Conservation (phyloP, 768 basidiomycete species). For the Multifurca ochricompacta region DNA sequence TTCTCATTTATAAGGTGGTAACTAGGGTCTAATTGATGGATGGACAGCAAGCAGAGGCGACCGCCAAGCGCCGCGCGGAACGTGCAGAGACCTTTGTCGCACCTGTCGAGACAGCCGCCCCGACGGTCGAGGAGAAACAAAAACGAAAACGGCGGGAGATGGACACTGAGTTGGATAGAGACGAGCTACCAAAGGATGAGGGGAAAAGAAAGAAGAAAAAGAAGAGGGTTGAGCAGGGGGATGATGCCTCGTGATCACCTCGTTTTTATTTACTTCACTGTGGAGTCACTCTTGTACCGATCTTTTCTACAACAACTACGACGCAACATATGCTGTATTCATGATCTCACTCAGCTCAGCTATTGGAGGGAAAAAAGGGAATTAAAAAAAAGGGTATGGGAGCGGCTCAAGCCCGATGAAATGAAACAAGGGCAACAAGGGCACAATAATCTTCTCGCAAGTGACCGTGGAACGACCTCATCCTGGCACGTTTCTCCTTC, state of each 20-base stretch:
- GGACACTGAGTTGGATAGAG: slow-evolving; percentile 28
- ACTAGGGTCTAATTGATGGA: not conserved
- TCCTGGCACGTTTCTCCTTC: not conserved
- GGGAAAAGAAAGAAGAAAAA: slow-evolving; percentile 35
- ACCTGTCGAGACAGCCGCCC: slow-evolving; percentile 68
- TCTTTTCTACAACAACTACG: not conserved
- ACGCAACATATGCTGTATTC: too few species aligned
- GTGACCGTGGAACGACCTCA: slow-evolving; percentile 1
- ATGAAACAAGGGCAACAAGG: slow-evolving; percentile 7
- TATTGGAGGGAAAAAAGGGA: not conserved
- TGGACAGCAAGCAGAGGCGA: slow-evolving; percentile 68
- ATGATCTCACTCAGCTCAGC: too few species aligned
- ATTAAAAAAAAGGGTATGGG: too few species aligned
- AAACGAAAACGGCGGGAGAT: slow-evolving; percentile 39
- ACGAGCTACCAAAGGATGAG: slow-evolving; percentile 27
- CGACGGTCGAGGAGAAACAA: slow-evolving; percentile 72
- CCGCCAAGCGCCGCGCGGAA: slow-evolving; percentile 62
- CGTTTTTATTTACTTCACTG: not conserved
- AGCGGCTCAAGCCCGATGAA: too few species aligned
- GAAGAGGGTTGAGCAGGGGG: slow-evolving; percentile 29
- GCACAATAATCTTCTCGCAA: slow-evolving; percentile 1
- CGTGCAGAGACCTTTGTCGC: slow-evolving; percentile 86
- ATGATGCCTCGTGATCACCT: not conserved
- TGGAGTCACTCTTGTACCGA: not conserved
- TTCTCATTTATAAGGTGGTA: not conserved